Evolutionary conservation across 352 stramenopile species (phyloP).

Genomic region (Phytophthora palmivora): DNA sequence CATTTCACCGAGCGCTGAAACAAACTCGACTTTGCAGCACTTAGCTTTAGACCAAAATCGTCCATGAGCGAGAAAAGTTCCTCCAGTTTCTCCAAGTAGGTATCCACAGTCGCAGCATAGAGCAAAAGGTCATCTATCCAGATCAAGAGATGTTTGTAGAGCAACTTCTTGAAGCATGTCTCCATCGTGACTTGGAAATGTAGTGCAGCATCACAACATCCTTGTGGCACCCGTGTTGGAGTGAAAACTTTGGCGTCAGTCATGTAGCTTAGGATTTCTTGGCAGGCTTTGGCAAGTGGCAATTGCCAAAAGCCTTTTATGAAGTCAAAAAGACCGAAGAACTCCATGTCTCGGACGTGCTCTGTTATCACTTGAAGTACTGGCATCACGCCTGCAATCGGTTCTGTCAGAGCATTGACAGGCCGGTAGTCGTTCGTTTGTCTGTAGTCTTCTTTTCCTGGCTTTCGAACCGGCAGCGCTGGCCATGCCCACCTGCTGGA

Average conservation of each 20-base stretch:
- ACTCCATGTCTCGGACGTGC: conserved; percentile 1
- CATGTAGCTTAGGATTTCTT: conserved; percentile 25
- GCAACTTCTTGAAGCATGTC: too few relatives aligned
- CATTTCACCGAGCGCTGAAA: too few relatives aligned
- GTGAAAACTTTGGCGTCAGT: conserved; percentile 26
- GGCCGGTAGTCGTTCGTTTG: conserved; percentile 12
- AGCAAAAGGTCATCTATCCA: too few relatives aligned
- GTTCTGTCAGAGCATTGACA: conserved; percentile 2
- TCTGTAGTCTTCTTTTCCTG: neutral
- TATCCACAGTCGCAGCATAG: too few relatives aligned
- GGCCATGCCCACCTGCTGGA: conserved; percentile 15
- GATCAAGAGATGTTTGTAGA: too few relatives aligned
- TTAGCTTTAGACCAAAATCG: too few relatives aligned
- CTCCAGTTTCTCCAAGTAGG: too few relatives aligned
- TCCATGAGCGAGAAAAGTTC: too few relatives aligned
- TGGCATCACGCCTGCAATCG: conserved; percentile 12
- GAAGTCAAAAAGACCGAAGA: conserved; percentile 15
- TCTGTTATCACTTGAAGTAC: conserved; percentile 5
- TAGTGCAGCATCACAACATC: conserved; percentile 11
- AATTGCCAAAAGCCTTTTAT: conserved; percentile 7
- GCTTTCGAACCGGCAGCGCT: neutral
- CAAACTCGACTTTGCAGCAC: too few relatives aligned
- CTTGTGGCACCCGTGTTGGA: conserved; percentile 22
- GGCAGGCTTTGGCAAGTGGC: neutral
- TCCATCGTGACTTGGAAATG: too few relatives aligned